phyloP scores from a whole-genome alignment of 2,329 filamentous ascomycete genomes.

The Aspergillus sp. region DNA sequence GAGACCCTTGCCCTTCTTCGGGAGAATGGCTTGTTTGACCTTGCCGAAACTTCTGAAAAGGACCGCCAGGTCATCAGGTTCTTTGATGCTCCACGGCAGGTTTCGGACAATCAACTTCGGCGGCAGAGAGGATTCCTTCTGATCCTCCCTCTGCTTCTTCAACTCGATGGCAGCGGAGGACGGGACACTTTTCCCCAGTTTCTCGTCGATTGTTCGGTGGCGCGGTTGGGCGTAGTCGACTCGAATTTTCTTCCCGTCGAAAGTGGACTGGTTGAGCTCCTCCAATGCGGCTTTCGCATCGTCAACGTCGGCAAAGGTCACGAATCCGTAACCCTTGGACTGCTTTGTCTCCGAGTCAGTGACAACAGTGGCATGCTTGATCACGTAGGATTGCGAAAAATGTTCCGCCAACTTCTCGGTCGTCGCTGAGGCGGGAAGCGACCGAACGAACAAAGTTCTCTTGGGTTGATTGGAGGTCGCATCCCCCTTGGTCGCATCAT shows the following conservation, averaged over 20 bases:
- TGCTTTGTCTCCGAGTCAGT: constrained; percentile 79
- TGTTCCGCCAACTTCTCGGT: constrained; percentile 79
- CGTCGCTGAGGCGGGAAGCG: constrained; percentile 74
- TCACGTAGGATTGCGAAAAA: constrained; percentile 90
- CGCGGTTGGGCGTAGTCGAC: constrained; percentile 87
- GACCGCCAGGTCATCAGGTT: constrained; percentile 71
- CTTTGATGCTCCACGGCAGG: constrained; percentile 93
- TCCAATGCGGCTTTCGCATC: constrained; percentile 80
- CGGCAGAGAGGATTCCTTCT: constrained; percentile 60
- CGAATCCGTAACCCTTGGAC: constrained; percentile 92
- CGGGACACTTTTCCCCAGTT: constrained; percentile 43
- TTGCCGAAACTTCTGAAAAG: constrained; percentile 89
- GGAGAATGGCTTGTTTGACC: constrained; percentile 82
- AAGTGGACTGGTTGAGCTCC: constrained; percentile 73
- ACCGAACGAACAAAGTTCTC: constrained; percentile 85
- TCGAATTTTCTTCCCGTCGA: constrained; percentile 78
- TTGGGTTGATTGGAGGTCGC: constrained; percentile 37
- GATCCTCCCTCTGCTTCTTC: constrained; percentile 53
- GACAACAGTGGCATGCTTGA: constrained; percentile 95
- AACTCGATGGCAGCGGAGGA: constrained; percentile 35
- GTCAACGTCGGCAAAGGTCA: constrained; percentile 91
- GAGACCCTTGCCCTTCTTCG: constrained; percentile 69
- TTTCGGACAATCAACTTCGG: constrained; percentile 88
- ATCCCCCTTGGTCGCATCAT: constrained; percentile 19
- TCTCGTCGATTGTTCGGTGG: constrained; percentile 64